phyloP scores from a whole-genome alignment of 1,284 basidiomycete species.

The Golubevia sp. region DNA sequence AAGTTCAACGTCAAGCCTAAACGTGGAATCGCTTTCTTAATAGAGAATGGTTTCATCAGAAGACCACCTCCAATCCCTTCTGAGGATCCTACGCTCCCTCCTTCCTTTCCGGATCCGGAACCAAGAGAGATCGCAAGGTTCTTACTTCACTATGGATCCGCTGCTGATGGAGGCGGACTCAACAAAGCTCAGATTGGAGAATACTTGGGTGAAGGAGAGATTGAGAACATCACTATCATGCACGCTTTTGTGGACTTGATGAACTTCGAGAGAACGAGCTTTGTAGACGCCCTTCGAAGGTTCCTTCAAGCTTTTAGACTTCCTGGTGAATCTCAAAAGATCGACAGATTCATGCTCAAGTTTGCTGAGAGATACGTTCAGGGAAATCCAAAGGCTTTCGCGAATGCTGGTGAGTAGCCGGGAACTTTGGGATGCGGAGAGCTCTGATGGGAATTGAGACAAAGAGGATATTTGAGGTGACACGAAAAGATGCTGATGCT shows the following conservation, averaged over 20 bases:
- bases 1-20: constrained; percentile 96
- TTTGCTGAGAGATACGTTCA: constrained; percentile 58
- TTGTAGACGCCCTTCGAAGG: constrained; percentile 51
- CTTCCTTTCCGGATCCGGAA: constrained; percentile 15
- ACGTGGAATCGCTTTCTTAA: constrained; percentile 48
- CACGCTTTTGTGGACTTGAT: constrained; percentile 61
- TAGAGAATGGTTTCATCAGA: constrained; percentile 57
- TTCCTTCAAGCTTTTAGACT: constrained; percentile 59
- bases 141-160: constrained; percentile 30
- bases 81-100: not conserved
- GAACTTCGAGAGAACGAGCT: constrained; percentile 50
- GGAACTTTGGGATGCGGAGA: too few relatives aligned
- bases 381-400: constrained; percentile 53
- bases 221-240: constrained; percentile 60
- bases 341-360: constrained; percentile 61
- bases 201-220: constrained; percentile 58
- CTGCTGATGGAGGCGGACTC: constrained; percentile 42
- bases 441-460: too few relatives aligned
- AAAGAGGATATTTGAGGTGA: too few relatives aligned
- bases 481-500: not conserved
- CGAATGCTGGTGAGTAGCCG: constrained; percentile 31
- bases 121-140: constrained; percentile 54
- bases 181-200: constrained; percentile 61
- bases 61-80: not conserved
- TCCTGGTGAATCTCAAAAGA: constrained; percentile 61